phyloP scores from a whole-genome alignment of 2,329 filamentous ascomycete species.

The Xylaria sp. region DNA sequence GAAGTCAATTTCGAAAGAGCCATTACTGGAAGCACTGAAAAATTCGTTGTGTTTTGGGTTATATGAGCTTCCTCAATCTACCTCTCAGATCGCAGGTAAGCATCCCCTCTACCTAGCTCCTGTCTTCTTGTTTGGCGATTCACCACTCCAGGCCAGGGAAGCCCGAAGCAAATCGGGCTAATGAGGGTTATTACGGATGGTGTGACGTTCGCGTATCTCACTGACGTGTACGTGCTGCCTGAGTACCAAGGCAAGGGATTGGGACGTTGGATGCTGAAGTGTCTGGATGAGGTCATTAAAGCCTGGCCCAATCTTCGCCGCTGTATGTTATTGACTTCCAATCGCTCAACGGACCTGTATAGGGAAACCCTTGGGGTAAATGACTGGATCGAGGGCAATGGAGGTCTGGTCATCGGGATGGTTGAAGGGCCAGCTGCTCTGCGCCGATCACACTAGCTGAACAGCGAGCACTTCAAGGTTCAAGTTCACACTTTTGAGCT shows the following conservation, averaged over 20 bases:
- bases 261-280: constrained; percentile 65
- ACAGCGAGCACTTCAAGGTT: constrained; percentile 6
- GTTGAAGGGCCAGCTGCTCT: constrained; percentile 44
- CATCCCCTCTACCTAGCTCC: background rate
- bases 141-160: constrained; percentile 38
- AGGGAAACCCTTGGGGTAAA: constrained; percentile 59
- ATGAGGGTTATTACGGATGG: constrained; percentile 76
- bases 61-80: constrained; percentile 56
- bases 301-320: constrained; percentile 65
- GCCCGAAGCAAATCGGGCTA: constrained; percentile 60
- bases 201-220: constrained; percentile 74
- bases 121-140: constrained; percentile 20
- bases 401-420: constrained; percentile 49
- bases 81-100: constrained; percentile 50
- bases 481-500: constrained; percentile 52
- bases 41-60: constrained; percentile 71
- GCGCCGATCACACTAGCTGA: constrained; percentile 27
- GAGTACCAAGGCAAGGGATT: constrained; percentile 63
- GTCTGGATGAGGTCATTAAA: constrained; percentile 59
- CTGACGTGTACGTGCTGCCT: constrained; percentile 65
- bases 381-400: constrained; percentile 58
- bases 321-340: constrained; percentile 64
- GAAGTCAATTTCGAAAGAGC: constrained; percentile 59
- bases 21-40: constrained; percentile 63
- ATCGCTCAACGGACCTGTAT: constrained; percentile 56